Base-by-base conservation (phyloP, 441 rosid genomes). In the Geranium incanum region DNA sequence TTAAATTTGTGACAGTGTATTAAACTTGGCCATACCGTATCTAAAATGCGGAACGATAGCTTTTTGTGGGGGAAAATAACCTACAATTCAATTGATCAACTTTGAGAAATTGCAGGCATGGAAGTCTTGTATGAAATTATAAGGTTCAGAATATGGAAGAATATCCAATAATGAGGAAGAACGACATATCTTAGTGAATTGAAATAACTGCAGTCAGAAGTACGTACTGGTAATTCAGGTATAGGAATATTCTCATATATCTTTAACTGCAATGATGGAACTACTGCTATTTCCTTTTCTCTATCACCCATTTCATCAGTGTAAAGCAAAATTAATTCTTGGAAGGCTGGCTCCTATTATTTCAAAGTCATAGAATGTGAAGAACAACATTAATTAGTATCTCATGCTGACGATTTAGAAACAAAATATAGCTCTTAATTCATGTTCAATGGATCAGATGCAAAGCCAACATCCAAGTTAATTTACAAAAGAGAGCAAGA, bases 41-140 rank as follows among this genome's bases (percentile, higher is more conserved):
- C 99, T 70, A 94, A 85, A 80, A 94, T 86, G 73, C 97, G 97
- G 81, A 94, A 94, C 72, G 93, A 94, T 68, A 94, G 87, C 88
- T 92, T 92, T 83, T 87, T 94, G 82, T 94, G 89, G 80, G 99
- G 99, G 71, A 94, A 94, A 80, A 92, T 78, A 37, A 94, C 99
- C 97, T 94, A 77, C 74, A 83, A 52, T 72, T 63, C 48, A 76
- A 69, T 75, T 65, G 57, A 70, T 18, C 75, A 69, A 36, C 39
- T 16, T 41, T 63, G 65, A 63, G 71, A 63, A 36, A 66, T 63
- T 4, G 45, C 12, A 41, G 57, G 21, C 16, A 33, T 36, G 6
- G 7, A 23, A 18, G 8, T 41, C 21, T 4, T 39, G 8, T 9
- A 41, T 37, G 70, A 37, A 39, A 71, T 12, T n/a, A 55, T 15